Conservation (phyloP, 345 rosid species). For the Microthlaspi erraticum region DNA sequence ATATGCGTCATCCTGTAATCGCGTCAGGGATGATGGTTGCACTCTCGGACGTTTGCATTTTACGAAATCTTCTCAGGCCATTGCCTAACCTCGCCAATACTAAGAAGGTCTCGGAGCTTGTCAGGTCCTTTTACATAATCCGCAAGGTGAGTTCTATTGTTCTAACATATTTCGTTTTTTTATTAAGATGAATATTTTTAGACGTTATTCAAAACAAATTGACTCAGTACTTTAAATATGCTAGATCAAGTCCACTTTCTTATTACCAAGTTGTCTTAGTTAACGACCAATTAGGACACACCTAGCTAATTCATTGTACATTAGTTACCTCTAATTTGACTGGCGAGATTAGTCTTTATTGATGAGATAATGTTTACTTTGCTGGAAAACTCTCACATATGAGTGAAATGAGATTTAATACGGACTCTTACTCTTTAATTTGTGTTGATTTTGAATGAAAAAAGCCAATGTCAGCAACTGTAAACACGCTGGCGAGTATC, state of each 20-base stretch:
- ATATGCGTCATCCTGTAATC: slow-evolving; percentile 42
- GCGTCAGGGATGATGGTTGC: slow-evolving; percentile 46
- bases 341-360: no score
- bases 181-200: no score
- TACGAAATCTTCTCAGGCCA: slow-evolving; percentile 28
- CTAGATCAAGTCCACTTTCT: neutral
- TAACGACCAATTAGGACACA: no score
- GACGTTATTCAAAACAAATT: no score
- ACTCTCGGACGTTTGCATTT: slow-evolving; percentile 38
- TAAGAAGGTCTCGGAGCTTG: slow-evolving; percentile 22
- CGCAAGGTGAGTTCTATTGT: slow-evolving; percentile 36
- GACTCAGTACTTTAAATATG: neutral
- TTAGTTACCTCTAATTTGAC: no score
- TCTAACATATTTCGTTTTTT: neutral
- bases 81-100: slow-evolving; percentile 25
- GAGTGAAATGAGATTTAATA: neutral
- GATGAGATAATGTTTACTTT: neutral
- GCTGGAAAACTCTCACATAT: neutral
- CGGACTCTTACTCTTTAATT: neutral
- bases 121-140: slow-evolving; percentile 33
- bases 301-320: no score
- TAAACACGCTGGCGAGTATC: slow-evolving; percentile 44
- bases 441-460: neutral
- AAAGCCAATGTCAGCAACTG: slow-evolving; percentile 50
- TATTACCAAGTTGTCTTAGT: neutral